Evolutionary conservation across 23 red algal genomes (phyloP), one percentile per base, ranked within the genome.

Genomic region (Cyanidioschyzon merolae): DNA sequence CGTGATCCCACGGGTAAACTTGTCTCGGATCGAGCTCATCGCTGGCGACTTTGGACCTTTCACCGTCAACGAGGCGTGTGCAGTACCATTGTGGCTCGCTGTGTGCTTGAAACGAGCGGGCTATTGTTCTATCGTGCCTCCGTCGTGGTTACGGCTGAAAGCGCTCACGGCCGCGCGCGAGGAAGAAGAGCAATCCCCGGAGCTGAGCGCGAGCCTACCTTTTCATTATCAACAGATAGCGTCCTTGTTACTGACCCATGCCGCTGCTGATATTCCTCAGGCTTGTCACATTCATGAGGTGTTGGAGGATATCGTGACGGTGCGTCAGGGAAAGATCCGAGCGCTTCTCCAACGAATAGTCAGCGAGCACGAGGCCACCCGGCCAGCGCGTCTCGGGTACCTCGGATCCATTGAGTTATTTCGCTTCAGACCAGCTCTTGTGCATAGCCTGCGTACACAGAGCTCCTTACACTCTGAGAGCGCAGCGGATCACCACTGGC

Each of bases 11-110:
- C 63, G 63, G 16, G 29, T 71, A 7, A 12, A 7, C 12, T 7
- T 71, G 21, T 27, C 63, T 7, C n/a, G 7, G 29, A 32, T 71
- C 7, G n/a, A 32, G 12, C 63, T 71, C 12, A 71, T 71, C 29
- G 63, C 63, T 7, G 63, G 63, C 63, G 63, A 71, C 63, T 71
- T 71, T 71, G 63, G 63, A 7, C 63, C 63, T 7, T 35, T 71
- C n/a, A 7, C 3, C 2, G 12, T 27, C 3, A 7, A 25, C n/a
- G 63, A 71, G 63, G 3, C 63, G 16, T 25, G n/a, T 25, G 7
- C 3, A 7, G 63, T 71, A 32, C 63, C 63, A 27, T 35, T 71
- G 63, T 71, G 63, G 63, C 7, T 71, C 2, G 63, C 63, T 7
- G 12, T 71, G 16, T 25, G 12, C 7, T 35, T 71, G 29, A 25